A percentile compares a stretch with the other conserved stretches of the same genome.
These are phyloP conservation scores for Amanita inopinata DNA, from an alignment of 768 basidiomycete genomes.

Conservation along the genomic window DNA sequence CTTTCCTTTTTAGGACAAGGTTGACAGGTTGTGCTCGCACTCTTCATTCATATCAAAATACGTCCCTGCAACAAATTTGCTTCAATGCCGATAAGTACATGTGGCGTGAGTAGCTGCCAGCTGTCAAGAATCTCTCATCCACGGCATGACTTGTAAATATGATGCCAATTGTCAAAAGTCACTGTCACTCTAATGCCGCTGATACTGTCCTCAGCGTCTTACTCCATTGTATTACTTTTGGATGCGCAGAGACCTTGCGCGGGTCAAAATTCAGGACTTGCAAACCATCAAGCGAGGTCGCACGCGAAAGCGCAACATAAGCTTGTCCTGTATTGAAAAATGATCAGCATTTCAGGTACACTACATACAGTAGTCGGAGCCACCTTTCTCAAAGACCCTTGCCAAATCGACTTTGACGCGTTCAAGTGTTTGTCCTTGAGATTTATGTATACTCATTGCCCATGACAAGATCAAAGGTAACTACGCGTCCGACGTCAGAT, in stretches of 20 bases:
- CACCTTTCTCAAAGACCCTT: slow-evolving; percentile 88
- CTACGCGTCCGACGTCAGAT: slow-evolving; percentile 26
- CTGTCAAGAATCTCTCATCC: too few relatives aligned
- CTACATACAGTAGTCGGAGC: not conserved
- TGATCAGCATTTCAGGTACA: slow-evolving; percentile 2
- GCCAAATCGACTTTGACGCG: slow-evolving; percentile 91
- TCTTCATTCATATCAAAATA: not conserved
- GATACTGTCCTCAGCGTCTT: slow-evolving; percentile 33
- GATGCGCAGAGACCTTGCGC: slow-evolving; percentile 64
- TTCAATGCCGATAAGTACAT: too few relatives aligned
- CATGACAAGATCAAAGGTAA: slow-evolving; percentile 84
- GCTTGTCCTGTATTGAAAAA: slow-evolving; percentile 53
- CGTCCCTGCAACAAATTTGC: too few relatives aligned
- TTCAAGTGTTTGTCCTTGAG: slow-evolving; percentile 93
- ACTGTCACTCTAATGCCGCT: not conserved
- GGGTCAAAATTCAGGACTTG: slow-evolving; percentile 78
- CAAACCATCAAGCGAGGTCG: slow-evolving; percentile 75
- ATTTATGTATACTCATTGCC: slow-evolving; percentile 99
- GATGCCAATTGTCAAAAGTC: too few relatives aligned
- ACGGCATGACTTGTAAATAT: too few relatives aligned
- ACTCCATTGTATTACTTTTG: slow-evolving; percentile 66
- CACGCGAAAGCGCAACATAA: slow-evolving; percentile 87
- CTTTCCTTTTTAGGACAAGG: not conserved
- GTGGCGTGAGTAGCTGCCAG: too few relatives aligned
- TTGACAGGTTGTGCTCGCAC: not conserved